Evolutionary conservation across 2,329 filamentous ascomycete genomes (phyloP), one percentile per base, ranked within the genome.

Genomic region (Leptographium wingfieldii): DNA sequence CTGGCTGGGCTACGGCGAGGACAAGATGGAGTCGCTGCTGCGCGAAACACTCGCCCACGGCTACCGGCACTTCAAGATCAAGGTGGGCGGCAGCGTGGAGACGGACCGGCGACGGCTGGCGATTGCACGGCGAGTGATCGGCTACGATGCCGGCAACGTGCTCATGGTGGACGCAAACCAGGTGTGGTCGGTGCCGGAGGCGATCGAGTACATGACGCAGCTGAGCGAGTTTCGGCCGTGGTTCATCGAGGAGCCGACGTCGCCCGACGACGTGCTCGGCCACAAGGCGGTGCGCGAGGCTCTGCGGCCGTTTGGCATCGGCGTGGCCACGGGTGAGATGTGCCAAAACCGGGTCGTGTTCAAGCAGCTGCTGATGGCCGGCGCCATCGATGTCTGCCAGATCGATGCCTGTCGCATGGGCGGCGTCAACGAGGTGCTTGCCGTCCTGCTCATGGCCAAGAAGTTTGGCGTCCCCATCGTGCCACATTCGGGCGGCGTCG

Each of bases 81-180:
- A 96, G 77, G 90, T 95, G 54, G 90, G 90, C 48, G 82, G 81
- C 12, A 82, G 81, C 65, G 68, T 95, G 19, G 86, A 85, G 65
- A 83, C 86, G 63, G 90, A 96, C 72, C 80, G 80, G 67, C 77
- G 80, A 61, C 78, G 91, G 5, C 76, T 95, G 66, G 71, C 73
- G 16, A 90, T 95, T 71, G 90, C 89, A 6, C 78, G 90, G 54
- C 83, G 88, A 35, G 84, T 92, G 49, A 87, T 95, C 69, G 88
- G 89, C 2, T 92, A 87, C 72, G 61, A 61, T 58, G 31, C 55
- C 69, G 90, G 86, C 62, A 92, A 92, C 72, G 81, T 92, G 58
- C 80, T 96, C 67, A 95, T 96, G 90, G 86, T 95, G 14, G 90
- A 96, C 74, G 90, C 90, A 57, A 96, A 96, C 75, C 91, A 96